Base-by-base conservation (phyloP, 176 grass and related monocot species). In the Thinopyrum elongatum region DNA sequence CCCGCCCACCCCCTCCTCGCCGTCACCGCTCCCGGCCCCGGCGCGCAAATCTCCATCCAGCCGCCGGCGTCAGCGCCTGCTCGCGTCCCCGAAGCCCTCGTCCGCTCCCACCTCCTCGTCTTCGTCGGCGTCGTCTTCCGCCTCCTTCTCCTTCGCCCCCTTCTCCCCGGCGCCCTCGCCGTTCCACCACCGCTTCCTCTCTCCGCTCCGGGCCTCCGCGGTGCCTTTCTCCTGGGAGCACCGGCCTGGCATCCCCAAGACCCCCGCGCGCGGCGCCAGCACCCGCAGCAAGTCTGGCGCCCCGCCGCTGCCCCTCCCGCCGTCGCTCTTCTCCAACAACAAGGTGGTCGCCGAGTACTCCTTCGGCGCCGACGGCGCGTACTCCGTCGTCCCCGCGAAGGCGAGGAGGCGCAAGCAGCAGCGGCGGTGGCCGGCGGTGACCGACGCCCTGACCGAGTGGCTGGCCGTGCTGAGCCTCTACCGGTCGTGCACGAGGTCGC, bases 211-310 rank as follows among this genome's bases (percentile, higher is more conserved):
- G 75, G 30, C 82, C 82, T 93, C 85, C 27, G 90, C 89, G 1
- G 70, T 96, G 44, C 94, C 94, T 19, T 93, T 96, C 91, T 93
- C 94, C 28, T 96, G 94, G 94, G 94, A 96, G 74, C 91, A 91
- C 74, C 89, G 89, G 44, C 94, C 94, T 0, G 94, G 94, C 61
- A 89, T 96, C 78, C 94, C 94, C 87, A 91, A 87, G 79, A 91
- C 86, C 1, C 91, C 94, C 57, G 79, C 87, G 14, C 91, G 86
- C 44, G 72, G 72, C 0, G 4, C 76, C 74, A 36, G 51, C 17
- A 14, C 39, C 4, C 74, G 76, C 65, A 23, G 29, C 36, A 78
- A 89, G 69, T 29, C 51, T 59, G 83, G 80, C 10, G 77, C 83
- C 44, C 29, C 65, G 33, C 83, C 92, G 64, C 87, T 86, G 13